These are phyloP conservation scores for Pyrenochaeta sp. DNA, from an alignment of 2,329 filamentous ascomycete species.

Conservation along the genomic window DNA sequence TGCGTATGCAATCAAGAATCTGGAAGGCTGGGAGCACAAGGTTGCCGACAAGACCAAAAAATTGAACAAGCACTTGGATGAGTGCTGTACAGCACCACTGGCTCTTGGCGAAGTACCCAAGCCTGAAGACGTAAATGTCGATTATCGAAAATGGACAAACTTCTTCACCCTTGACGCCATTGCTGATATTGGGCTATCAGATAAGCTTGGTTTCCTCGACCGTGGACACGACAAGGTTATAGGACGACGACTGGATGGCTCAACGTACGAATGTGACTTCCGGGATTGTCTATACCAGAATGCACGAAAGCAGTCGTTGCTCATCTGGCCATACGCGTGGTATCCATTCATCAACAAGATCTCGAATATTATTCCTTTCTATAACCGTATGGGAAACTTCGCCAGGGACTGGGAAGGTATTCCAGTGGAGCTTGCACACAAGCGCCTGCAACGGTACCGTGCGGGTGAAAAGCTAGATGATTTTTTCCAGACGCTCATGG, in stretches of 20 bases:
- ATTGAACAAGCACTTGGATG: constrained; percentile 57
- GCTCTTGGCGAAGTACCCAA: constrained; percentile 27
- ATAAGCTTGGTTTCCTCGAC: constrained; percentile 63
- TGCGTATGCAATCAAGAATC: constrained; percentile 63
- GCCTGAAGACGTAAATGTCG: constrained; percentile 56
- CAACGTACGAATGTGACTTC: constrained; percentile 56
- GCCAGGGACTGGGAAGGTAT: constrained; percentile 59
- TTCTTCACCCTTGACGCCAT: constrained; percentile 67
- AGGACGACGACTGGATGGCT: constrained; percentile 57
- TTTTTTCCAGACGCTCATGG: constrained; percentile 67
- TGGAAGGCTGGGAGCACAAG: constrained; percentile 64
- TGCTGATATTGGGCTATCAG: constrained; percentile 63
- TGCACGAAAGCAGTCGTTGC: constrained; percentile 59
- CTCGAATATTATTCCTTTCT: constrained; percentile 58
- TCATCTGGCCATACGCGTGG: constrained; percentile 62
- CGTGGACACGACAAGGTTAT: constrained; percentile 56
- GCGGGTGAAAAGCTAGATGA: constrained; percentile 66
- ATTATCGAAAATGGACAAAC: constrained; percentile 63
- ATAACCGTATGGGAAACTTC: constrained; percentile 51
- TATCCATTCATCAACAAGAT: constrained; percentile 59
- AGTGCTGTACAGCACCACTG: constrained; percentile 51
- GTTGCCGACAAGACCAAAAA: constrained; percentile 61
- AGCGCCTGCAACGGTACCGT: constrained; percentile 57
- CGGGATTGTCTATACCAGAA: constrained; percentile 62
- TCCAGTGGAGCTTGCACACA: constrained; percentile 55